phyloP scores from a whole-genome alignment of 371 early-diverging fungal genomes.

The Choanephora cucurbitarum region DNA sequence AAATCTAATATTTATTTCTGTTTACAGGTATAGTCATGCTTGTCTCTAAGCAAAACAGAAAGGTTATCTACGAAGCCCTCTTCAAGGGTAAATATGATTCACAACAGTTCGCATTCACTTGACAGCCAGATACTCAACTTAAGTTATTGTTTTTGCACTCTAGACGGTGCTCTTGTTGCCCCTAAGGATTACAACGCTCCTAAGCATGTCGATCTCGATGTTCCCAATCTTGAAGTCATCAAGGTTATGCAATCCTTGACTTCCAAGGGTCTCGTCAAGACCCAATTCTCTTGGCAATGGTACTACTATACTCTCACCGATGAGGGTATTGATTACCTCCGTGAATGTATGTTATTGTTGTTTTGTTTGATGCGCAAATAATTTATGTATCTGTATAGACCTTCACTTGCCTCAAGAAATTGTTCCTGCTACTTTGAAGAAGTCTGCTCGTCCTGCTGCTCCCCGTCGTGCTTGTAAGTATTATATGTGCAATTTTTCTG shows the following conservation, averaged over 20 bases:
- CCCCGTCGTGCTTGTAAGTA: conserved; percentile 57
- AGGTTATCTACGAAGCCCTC: conserved; percentile 89
- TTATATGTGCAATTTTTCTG: background rate
- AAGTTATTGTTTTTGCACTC: conserved; percentile 5
- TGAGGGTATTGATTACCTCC: conserved; percentile 95
- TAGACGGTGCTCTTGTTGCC: conserved; percentile 96
- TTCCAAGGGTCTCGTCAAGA: conserved; percentile 93
- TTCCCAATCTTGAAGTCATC: conserved; percentile 98
- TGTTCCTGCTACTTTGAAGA: conserved; percentile 95
- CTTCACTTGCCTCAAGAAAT: conserved; percentile 95
- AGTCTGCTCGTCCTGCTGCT: conserved; percentile 73
- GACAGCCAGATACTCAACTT: too few species aligned
- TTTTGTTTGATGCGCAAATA: background rate
- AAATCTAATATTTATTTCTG: too few species aligned
- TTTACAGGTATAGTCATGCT: conserved; percentile 69
- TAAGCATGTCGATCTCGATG: conserved; percentile 91
- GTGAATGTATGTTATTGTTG: conserved; percentile 61
- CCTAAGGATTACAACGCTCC: conserved; percentile 96
- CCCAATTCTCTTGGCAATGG: conserved; percentile 98
- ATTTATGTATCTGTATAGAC: conserved; percentile 29
- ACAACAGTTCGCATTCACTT: too few species aligned
- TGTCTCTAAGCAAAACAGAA: conserved; percentile 93
- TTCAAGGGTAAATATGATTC: conserved; percentile 65
- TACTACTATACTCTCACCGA: conserved; percentile 98
- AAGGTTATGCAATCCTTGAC: conserved; percentile 96